A percentile compares a stretch with the other conserved stretches of the same genome.
Conservation (phyloP, 2,329 filamentous ascomycete genomes). For the Hortaea werneckii region DNA sequence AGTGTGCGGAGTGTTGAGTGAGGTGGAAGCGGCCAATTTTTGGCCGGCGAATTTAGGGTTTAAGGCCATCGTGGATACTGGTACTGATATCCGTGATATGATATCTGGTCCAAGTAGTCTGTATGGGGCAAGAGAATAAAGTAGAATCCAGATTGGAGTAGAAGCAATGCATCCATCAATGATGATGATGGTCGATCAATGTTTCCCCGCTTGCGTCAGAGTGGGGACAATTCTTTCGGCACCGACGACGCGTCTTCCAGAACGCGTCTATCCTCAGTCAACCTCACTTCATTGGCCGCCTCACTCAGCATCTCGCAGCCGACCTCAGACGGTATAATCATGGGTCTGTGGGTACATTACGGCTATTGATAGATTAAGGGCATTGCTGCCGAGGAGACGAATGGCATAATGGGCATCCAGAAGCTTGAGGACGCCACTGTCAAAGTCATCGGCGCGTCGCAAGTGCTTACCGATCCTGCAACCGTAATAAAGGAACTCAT, state of each 20-base stretch:
- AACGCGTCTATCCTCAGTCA: not conserved
- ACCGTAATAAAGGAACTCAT: conserved; percentile 65
- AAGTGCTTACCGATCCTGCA: conserved; percentile 49
- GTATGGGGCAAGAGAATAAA: too few relatives aligned
- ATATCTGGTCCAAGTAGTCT: too few relatives aligned
- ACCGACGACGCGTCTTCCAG: not conserved
- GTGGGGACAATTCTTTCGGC: not conserved
- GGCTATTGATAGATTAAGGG: too few relatives aligned
- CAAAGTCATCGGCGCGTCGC: conserved; percentile 50
- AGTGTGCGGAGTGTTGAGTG: conserved; percentile 38
- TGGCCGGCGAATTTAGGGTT: conserved; percentile 68
- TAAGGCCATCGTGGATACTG: conserved; percentile 51
- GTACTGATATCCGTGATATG: not conserved
- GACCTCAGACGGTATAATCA: too few relatives aligned
- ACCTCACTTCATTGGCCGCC: not conserved
- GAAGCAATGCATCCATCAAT: too few relatives aligned
- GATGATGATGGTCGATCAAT: too few relatives aligned
- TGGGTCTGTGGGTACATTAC: too few relatives aligned
- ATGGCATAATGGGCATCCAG: conserved; percentile 26
- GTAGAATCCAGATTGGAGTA: too few relatives aligned
- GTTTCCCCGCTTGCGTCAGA: not conserved
- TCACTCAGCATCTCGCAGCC: too few relatives aligned
- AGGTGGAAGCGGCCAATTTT: conserved; percentile 45
- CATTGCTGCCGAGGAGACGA: not conserved
- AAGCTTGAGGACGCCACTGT: conserved; percentile 34